Base-by-base conservation (phyloP, 352 stramenopile species). In the Pythium periplocum region DNA sequence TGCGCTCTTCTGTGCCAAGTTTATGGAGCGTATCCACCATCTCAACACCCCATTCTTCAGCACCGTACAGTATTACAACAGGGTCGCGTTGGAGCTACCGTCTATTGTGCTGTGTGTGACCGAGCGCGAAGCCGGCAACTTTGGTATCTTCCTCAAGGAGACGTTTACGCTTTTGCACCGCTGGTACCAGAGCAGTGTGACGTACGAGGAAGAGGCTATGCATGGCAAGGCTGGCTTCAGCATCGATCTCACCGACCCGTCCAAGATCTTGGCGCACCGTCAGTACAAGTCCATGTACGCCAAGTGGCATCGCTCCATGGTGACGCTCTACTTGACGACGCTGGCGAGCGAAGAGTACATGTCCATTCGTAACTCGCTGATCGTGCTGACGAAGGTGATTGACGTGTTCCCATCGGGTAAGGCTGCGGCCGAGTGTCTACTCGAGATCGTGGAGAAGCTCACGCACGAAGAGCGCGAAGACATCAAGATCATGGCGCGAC, bases 401-500 rank as follows among this genome's bases (percentile, higher is more conserved):
- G 83, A 93, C 43, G 83, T 94, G 1, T 95, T 93, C 48, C 86
- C 86, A 2, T 71, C 72, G 34, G 72, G 73, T 9, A 76, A 75
- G 33, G 71, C 65, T 26, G 81, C 75, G 5, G 79, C 77, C 12
- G 76, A 87, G 37, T 63, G 70, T 38, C 59, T 94, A 53, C 51
- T 92, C n/a, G 64, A 61, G 30, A 76, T 87, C 6, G 73, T 93
- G 17, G 75, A 91, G 40, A 63, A 49, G 11, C 62, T 95, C 2
- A 93, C 73, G 30, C 68, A 83, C n/a, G 83, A 96, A 56, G 78
- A 93, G 5, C 76, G 79, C 7, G 83, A 94, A 59, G 86, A 96
- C 55, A 83, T 96, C 40, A 93, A 96, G 69, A 91, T 93, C 45
- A 96, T 96, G 86, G 83, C 86, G 11, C 87, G 86, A 51, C 78